Evolutionary conservation across 1,139 yeast genomes (phyloP), one percentile per base, ranked within the genome.

Genomic region (Pichia sp.): DNA sequence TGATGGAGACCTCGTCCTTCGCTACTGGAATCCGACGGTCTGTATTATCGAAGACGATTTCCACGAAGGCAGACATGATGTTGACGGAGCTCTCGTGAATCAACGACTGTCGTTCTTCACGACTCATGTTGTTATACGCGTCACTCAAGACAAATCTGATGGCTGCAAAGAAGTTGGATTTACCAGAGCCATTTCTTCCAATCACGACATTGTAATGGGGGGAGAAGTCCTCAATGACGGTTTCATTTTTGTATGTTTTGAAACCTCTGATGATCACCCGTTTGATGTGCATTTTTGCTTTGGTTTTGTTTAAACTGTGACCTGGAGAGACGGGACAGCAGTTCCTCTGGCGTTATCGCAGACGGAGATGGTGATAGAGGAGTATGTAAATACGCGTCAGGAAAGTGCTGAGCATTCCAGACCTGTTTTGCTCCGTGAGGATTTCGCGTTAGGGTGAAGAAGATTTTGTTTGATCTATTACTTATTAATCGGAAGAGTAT

Each of bases 121-220:
- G 75, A n/a, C 86, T 78, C 84, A 92, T 80, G 66, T 89, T 87
- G 2, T 90, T 86, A 68, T 89, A 89, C 38, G 95, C 96, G 69
- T 92, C 97, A 54, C 96, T 87, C 44, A 93, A 72, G 8, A 92
- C 98, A 71, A 92, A 95, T 59, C 98, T 76, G 56, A 93, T 88
- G 10, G 99, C 99, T 16, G 97, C 93, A 70, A 93, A 93, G 72
- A 95, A 88, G 70, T 93, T 93, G 51, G 97, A 89, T 70, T 93
- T 93, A 15, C 99, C 99, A 7, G 97, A 87, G 15, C 99, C 99
- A 70, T 93, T 93, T 52, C 97, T 75, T 3, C 99, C 99, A 34
- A 93, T 90, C 13, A 93, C 90, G 32, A 92, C 96, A 70, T 93
- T 93, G 67, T 86, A 88, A 57, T 82, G 81, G 0, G 95, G 95